These are phyloP conservation scores for Apiospora kogelbergensis DNA, from an alignment of 2,329 filamentous ascomycete species.

Conservation along the genomic window DNA sequence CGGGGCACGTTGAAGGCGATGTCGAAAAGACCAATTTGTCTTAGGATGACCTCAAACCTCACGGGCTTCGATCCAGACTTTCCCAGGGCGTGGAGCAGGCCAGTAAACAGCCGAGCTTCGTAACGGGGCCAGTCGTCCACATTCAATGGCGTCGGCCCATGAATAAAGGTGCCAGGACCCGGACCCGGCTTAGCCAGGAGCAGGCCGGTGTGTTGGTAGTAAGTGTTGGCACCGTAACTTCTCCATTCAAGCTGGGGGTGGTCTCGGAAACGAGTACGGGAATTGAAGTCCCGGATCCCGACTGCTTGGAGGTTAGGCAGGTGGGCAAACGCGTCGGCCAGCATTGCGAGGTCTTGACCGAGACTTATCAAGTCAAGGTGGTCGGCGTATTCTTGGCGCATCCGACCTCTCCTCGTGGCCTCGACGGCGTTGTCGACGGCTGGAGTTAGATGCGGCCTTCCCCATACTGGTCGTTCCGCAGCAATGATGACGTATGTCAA, in stretches of 20 bases:
- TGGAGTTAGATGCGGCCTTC: background rate
- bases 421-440: conserved; percentile 27
- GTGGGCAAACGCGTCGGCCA: conserved; percentile 55
- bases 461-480: conserved; percentile 30
- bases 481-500: conserved; percentile 51
- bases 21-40: conserved; percentile 34
- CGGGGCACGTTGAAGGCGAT: conserved; percentile 46
- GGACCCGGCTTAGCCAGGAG: background rate
- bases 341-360: conserved; percentile 51
- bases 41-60: conserved; percentile 49
- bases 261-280: conserved; percentile 49
- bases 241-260: conserved; percentile 40
- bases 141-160: background rate
- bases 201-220: conserved; percentile 34
- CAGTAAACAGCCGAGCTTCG: conserved; percentile 37
- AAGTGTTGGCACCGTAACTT: conserved; percentile 52
- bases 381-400: conserved; percentile 25
- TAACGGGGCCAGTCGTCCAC: conserved; percentile 19
- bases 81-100: conserved; percentile 43
- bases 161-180: conserved; percentile 9
- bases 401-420: conserved; percentile 14
- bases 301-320: conserved; percentile 55
- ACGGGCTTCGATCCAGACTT: conserved; percentile 36
- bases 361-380: conserved; percentile 37
- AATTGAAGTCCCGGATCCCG: conserved; percentile 60